Conservation (phyloP, 306 rosid species). For the Ochetophila trinervis region DNA sequence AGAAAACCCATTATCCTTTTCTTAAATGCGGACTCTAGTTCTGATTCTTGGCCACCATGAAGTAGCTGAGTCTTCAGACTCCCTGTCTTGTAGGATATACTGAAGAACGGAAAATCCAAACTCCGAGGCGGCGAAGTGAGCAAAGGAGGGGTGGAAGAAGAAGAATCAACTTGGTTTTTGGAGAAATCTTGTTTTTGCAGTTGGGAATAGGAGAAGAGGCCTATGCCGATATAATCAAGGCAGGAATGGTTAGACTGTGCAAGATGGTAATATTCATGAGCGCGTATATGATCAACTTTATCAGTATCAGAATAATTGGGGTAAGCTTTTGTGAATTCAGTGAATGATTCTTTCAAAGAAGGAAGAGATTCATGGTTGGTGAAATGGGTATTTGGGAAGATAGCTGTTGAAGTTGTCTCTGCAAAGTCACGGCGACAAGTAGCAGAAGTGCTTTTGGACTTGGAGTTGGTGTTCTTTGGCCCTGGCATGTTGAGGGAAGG, state of each 20-base stretch:
- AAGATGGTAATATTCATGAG: conserved; percentile 66
- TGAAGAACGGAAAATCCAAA: conserved; percentile 61
- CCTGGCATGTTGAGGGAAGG: conserved; percentile 42
- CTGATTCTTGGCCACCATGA: conserved; percentile 63
- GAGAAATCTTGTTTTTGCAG: conserved; percentile 41
- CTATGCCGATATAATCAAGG: conserved; percentile 89
- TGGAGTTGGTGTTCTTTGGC: conserved; percentile 25
- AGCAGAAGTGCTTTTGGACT: conserved; percentile 47
- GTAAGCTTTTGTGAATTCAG: conserved; percentile 59
- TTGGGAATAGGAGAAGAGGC: conserved; percentile 81
- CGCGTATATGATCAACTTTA: conserved; percentile 58
- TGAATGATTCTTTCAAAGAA: conserved; percentile 57
- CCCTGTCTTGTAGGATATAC: conserved; percentile 63
- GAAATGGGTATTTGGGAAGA: conserved; percentile 69
- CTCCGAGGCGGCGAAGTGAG: conserved; percentile 31
- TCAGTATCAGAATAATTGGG: conserved; percentile 63
- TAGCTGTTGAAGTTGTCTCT: conserved; percentile 47
- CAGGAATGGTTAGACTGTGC: conserved; percentile 52
- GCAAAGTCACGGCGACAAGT: conserved; percentile 67
- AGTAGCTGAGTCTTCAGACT: conserved; percentile 63
- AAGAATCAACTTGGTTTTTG: conserved; percentile 33
- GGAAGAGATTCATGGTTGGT: conserved; percentile 91
- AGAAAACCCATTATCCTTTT: conserved; percentile 67
- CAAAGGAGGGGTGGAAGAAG: conserved; percentile 26
- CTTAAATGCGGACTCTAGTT: conserved; percentile 62